Conservation (phyloP, 192 early-diverging fungal genomes). For the Oehlia diaphana region DNA sequence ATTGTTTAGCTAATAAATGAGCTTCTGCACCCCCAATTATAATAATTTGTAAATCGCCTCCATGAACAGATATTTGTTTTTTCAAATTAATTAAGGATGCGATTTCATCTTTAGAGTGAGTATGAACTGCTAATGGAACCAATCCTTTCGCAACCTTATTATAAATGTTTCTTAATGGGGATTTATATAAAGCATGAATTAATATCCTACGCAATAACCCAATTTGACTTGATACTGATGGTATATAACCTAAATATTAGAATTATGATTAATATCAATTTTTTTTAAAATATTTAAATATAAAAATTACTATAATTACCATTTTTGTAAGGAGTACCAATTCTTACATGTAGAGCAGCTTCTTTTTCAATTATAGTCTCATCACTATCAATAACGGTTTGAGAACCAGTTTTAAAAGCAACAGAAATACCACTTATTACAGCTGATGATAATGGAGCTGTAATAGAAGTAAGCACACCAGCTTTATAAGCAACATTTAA, state of each 20-base stretch:
- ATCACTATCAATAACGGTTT: conserved; percentile 39
- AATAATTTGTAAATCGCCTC: conserved; percentile 45
- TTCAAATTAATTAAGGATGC: conserved; percentile 64
- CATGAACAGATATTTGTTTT: conserved; percentile 37
- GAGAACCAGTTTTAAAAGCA: conserved; percentile 66
- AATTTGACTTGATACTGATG: conserved; percentile 57
- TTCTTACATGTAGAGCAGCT: conserved; percentile 60
- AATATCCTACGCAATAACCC: conserved; percentile 46
- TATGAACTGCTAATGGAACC: conserved; percentile 49
- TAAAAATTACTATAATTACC: background rate
- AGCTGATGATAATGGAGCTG: conserved; percentile 49
- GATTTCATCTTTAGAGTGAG: conserved; percentile 65
- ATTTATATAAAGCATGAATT: conserved; percentile 33
- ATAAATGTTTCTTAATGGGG: conserved; percentile 36
- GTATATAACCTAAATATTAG: background rate
- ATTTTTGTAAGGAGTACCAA: conserved; percentile 41
- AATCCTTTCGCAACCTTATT: conserved; percentile 46
- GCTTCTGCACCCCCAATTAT: conserved; percentile 72
- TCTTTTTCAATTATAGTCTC: conserved; percentile 48
- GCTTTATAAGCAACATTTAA: conserved; percentile 58
- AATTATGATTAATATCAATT: too few species aligned
- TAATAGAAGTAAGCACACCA: conserved; percentile 63
- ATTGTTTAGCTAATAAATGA: conserved; percentile 56
- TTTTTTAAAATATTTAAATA: too few species aligned
- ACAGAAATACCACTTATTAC: conserved; percentile 62